Conservation (phyloP, 345 rosid genomes). For the Rhodamnia argentea region DNA sequence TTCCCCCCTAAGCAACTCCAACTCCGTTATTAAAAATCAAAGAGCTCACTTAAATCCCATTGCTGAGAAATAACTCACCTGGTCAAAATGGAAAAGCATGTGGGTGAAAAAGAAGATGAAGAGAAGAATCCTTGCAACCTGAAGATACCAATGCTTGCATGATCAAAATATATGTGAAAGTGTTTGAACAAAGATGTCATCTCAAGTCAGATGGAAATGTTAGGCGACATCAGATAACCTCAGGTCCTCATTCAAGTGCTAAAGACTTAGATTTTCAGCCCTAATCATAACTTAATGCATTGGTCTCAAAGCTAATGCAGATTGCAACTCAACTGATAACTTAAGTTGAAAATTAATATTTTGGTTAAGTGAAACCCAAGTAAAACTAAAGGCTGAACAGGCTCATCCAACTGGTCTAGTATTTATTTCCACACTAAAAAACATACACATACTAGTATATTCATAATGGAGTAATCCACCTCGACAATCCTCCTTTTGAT, state of each 20-base stretch:
- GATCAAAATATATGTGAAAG: neutral
- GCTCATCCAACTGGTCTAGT: neutral
- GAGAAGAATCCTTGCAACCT: constrained; percentile 71
- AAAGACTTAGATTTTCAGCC: neutral
- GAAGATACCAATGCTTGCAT: neutral
- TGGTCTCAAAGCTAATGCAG: neutral
- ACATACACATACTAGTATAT: neutral
- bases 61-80: constrained; percentile 26
- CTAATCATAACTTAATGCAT: neutral
- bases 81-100: constrained; percentile 53
- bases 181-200: neutral
- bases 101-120: constrained; percentile 61
- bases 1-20: neutral
- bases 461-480: neutral
- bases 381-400: neutral
- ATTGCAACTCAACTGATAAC: neutral
- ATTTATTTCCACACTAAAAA: neutral
- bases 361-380: no score
- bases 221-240: neutral
- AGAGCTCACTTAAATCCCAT: neutral
- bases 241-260: neutral
- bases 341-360: neutral
- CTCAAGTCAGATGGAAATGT: neutral
- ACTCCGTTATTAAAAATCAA: neutral
- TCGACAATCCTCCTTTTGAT: neutral